phyloP scores from a whole-genome alignment of 208 protist genomes.

The Crithidia thermophila region DNA sequence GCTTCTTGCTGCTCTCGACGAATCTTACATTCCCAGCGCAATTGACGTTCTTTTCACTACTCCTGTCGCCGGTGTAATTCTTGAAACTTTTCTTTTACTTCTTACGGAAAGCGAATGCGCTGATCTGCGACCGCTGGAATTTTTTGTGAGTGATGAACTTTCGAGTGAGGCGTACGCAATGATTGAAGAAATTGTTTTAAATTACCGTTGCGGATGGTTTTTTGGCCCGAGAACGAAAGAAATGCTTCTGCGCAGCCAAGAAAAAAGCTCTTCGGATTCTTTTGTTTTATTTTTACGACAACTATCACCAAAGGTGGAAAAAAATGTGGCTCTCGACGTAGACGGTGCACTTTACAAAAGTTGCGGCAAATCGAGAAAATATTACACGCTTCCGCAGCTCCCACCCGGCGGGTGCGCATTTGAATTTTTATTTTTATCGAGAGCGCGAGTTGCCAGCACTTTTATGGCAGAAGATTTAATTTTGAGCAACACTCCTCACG shows the following conservation, averaged over 20 bases:
- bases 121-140: background rate
- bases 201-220: slow-evolving; percentile 13
- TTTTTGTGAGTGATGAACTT: background rate
- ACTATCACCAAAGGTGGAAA: too few species aligned
- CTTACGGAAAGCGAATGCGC: background rate
- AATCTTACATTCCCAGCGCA: background rate
- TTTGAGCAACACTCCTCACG: background rate
- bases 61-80: background rate
- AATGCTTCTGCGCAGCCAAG: background rate
- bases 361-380: too few species aligned
- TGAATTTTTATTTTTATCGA: too few species aligned
- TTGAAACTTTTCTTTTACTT: slow-evolving; percentile 3
- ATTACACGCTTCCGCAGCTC: too few species aligned
- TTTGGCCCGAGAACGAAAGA: background rate
- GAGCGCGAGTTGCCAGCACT: too few species aligned
- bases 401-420: too few species aligned
- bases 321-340: too few species aligned
- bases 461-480: slow-evolving; percentile 4
- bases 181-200: background rate
- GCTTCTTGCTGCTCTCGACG: slow-evolving; percentile 1
- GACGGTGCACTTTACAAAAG: background rate
- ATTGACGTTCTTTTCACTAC: background rate
- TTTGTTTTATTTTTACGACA: background rate
- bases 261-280: background rate
- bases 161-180: background rate